Evolutionary conservation across 148 eudicot species (phyloP).

Genomic region (Limonium bicolor): DNA sequence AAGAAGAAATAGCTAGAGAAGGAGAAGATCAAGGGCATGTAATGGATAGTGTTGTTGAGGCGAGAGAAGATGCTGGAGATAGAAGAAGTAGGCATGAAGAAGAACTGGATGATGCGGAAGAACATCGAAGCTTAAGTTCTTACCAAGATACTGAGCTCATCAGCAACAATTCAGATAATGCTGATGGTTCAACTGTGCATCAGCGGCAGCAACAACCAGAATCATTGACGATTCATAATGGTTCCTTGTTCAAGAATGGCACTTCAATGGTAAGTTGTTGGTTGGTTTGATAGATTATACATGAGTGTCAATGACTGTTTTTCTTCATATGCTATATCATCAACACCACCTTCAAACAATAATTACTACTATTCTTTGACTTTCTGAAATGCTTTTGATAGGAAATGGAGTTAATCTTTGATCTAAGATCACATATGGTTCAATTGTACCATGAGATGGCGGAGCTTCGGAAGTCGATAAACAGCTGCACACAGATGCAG

Average conservation of each 20-base stretch:
- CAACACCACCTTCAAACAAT: too few species aligned
- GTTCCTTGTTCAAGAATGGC: constrained; percentile 14
- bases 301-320: too few species aligned
- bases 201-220: too few species aligned
- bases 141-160: constrained; percentile 13
- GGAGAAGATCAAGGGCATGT: not conserved
- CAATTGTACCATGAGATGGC: constrained; percentile 54
- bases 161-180: constrained; percentile 19
- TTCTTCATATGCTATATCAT: too few species aligned
- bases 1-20: not conserved
- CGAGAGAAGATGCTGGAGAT: not conserved
- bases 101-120: constrained; percentile 9
- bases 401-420: constrained; percentile 68
- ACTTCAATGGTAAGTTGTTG: constrained; percentile 26
- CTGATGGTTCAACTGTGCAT: constrained; percentile 17
- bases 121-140: constrained; percentile 11
- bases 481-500: constrained; percentile 55
- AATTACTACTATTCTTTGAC: too few species aligned
- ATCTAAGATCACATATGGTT: constrained; percentile 52
- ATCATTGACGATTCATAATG: constrained; percentile 6
- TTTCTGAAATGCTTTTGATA: too few species aligned
- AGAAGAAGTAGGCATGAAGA: not conserved
- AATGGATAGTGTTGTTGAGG: not conserved
- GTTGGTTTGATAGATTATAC: too few species aligned
- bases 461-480: constrained; percentile 45